Base-by-base conservation (phyloP, 1,284 basidiomycete species). In the Trichosporon coremiiforme region DNA sequence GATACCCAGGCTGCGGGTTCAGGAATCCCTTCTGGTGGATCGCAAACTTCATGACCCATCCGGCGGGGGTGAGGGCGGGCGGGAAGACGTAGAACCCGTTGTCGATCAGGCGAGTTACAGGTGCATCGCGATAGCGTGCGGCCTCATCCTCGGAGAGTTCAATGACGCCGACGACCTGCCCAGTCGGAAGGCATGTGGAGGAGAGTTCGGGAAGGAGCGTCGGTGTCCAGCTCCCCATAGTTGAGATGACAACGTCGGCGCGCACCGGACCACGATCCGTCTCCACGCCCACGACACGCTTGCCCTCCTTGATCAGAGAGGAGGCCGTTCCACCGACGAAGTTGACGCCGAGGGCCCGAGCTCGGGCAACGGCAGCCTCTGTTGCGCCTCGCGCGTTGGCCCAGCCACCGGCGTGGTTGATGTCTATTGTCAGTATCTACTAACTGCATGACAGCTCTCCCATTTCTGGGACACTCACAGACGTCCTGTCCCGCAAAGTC, bases 371-470 rank as follows among this genome's bases (percentile, higher is more conserved):
- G 0, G 65, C 79, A 8, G 86, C 80, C 2, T 82, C 74, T 7
- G 92, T 79, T 2, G 90, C 92, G 74, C 89, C 87, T 2, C 87
- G 85, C 0, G 93, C 91, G 76, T 89, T 85, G 1, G 88, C 91
- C 93, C 93, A 95, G 3, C 93, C 93, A 1, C 90, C 88, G 60
- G 92, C 89, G 1, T 83, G 84, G 76, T 93, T 94, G 66, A 92
- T 78, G 77, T 91, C 69, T 70, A 17, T 15, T 6, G 64, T 70
- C 35, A 70, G 65, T 5, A 2, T 25, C 8, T 9, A 53, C 22
- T 22, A 7, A 22, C 41, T 25, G 25, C 25, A 25, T 25, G 25
- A 25, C 25, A 25, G 25, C 25, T 25, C 25, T 25, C 25, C 25
- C 25, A 25, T 25, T 25, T 25, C 25, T 25, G 10, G 3, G 4